phyloP scores from a whole-genome alignment of 2,329 filamentous ascomycete genomes.

The Phialemonium atrogriseum region DNA sequence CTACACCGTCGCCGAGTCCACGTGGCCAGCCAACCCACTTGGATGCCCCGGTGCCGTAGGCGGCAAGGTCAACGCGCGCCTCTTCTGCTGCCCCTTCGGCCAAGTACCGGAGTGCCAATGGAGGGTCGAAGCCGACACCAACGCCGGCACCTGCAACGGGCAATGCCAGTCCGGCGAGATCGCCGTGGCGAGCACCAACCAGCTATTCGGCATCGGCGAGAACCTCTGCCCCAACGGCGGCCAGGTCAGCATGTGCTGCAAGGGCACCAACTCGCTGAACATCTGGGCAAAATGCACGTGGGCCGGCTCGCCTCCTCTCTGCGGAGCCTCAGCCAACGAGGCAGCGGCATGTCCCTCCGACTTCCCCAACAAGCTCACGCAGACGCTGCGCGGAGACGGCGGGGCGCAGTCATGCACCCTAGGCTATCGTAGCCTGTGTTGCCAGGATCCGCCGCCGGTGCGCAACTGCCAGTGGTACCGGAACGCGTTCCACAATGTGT shows the following conservation, averaged over 20 bases:
- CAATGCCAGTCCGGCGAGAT: no score
- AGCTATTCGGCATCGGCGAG: neutral
- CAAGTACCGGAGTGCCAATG: neutral
- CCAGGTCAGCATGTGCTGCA: neutral
- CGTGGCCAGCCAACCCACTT: neutral
- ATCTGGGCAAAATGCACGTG: neutral
- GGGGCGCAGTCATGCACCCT: no score
- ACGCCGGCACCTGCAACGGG: no score
- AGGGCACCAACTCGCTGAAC: neutral
- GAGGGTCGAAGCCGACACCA: no score
- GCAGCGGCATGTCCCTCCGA: no score
- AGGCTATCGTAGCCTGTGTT: no score
- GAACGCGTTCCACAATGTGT: neutral
- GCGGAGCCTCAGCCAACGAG: neutral
- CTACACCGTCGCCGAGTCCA: neutral
- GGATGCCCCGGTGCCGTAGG: no score
- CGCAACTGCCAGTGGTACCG: neutral
- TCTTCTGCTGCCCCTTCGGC: neutral
- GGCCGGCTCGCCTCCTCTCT: neutral
- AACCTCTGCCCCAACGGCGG: neutral
- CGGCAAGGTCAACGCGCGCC: neutral
- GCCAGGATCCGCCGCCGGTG: no score
- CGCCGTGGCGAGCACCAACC: neutral
- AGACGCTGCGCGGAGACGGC: no score
- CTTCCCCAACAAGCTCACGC: no score